Percentiles rank a stretch among this genome's conserved stretches.
These are phyloP conservation scores for Pichia sp. DNA, from an alignment of 1,139 yeast genomes.

Conservation along the genomic window DNA sequence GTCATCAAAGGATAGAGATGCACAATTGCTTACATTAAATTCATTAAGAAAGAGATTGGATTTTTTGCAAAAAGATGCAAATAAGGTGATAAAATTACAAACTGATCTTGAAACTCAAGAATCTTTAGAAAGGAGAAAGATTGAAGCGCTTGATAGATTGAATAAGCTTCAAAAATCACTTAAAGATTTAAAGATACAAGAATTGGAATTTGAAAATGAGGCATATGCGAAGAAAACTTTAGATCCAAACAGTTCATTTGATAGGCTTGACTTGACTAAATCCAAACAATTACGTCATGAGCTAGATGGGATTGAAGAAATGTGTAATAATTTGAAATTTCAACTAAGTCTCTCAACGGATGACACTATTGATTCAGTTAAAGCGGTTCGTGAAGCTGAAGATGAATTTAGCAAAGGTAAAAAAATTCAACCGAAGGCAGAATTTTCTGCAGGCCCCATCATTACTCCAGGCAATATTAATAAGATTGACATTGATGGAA, in stretches of 20 bases:
- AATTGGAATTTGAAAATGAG: constrained; percentile 27
- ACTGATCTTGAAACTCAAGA: constrained; percentile 44
- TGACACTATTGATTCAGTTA: constrained; percentile 14
- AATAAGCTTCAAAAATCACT: constrained; percentile 56
- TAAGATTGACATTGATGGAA: constrained; percentile 20
- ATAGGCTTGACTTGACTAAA: constrained; percentile 11
- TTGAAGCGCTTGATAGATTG: constrained; percentile 54
- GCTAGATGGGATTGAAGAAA: constrained; percentile 21
- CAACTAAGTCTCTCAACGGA: constrained; percentile 22
- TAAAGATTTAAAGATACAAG: constrained; percentile 55
- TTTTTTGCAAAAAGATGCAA: constrained; percentile 62
- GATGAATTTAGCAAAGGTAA: constrained; percentile 48
- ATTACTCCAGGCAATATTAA: constrained; percentile 28
- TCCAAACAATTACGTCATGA: constrained; percentile 20
- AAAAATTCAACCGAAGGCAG: constrained; percentile 23
- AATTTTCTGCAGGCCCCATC: constrained; percentile 21
- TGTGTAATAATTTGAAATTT: constrained; percentile 23
- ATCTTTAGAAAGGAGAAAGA: constrained; percentile 75
- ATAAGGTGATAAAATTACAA: constrained; percentile 65
- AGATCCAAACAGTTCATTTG: constrained; percentile 30
- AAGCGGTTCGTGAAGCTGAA: constrained; percentile 37
- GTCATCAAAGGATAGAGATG: constrained; percentile 20
- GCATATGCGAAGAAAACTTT: constrained; percentile 26
- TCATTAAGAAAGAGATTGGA: constrained; percentile 53
- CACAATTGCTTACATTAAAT: constrained; percentile 39